Conservation (phyloP, 225 moss, liverwort and hornwort genomes). For the Rhytidiadelphus loreus region DNA sequence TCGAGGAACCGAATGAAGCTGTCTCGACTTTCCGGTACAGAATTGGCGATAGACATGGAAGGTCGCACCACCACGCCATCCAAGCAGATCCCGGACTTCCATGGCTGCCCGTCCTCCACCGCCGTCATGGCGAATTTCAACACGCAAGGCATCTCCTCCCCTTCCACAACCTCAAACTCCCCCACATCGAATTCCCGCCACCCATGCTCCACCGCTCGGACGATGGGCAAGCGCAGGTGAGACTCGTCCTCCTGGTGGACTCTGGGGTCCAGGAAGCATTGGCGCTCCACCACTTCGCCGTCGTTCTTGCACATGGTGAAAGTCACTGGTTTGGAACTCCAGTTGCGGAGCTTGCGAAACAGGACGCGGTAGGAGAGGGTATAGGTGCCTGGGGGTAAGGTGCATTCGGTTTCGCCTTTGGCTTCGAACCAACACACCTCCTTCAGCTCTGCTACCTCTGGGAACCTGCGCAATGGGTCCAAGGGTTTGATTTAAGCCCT, state of each 20-base stretch:
- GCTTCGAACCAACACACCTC: conserved; percentile 19
- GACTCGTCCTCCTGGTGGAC: neutral
- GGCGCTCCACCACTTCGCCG: neutral
- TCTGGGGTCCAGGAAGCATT: conserved; percentile 4
- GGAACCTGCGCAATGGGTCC: conserved; percentile 2
- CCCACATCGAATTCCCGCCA: conserved; percentile 26
- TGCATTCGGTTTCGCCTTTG: neutral
- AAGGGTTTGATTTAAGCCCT: neutral
- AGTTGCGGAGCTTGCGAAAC: neutral
- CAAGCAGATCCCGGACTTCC: conserved; percentile 9
- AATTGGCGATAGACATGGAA: neutral
- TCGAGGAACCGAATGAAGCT: neutral
- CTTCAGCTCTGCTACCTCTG: conserved; percentile 12
- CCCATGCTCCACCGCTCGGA: neutral
- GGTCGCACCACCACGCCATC: conserved; percentile 20
- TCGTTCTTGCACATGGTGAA: conserved; percentile 5
- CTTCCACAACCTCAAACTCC: neutral
- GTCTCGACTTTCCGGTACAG: neutral
- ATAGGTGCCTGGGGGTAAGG: conserved; percentile 14
- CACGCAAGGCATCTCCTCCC: neutral
- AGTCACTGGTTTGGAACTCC: neutral
- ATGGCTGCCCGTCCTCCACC: neutral
- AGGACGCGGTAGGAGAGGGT: conserved; percentile 14
- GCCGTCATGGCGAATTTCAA: conserved; percentile 1
- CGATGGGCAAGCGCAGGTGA: neutral